Base-by-base conservation (phyloP, 2,329 filamentous ascomycete genomes). In the Alternaria triticimaculans region DNA sequence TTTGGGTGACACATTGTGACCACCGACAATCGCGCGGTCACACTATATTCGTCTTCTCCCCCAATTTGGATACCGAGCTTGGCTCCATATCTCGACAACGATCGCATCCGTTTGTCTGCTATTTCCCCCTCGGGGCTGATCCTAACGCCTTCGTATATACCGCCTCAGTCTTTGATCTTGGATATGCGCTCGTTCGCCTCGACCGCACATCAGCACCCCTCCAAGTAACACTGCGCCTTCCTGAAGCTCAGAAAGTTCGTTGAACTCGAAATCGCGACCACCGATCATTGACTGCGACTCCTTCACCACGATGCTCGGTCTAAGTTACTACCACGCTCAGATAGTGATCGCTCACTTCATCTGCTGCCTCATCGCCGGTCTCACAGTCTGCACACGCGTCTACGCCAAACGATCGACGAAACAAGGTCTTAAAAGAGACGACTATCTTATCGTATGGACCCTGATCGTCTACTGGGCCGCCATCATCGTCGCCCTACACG, bases 191-290 rank as follows among this genome's bases (percentile, higher is more conserved):
- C 2, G 2, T 41, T 3, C 37, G 37, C 4, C 1, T 18, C 5
- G 2, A 18, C 4, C 1, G 37, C 37, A 18, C 15, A 41, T 18
- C 4, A 2, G 8, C 37, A 1, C 5, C 37, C 15, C 9, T 41
- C 5, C 37, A 18, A 41, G 2, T 41, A 9, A 5, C 7, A 37
- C 4, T 1, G 33, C 33, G 33, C 30, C 4, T 37, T 15, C 28
- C 14, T 6, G 1, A 3, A 15, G 14, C 14, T 33, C 14, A 33
- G 30, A 33, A 33, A 33, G 6, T 33, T 0, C 1, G 0, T 2
- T 8, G 30, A 33, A 33, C 6, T 33, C 30, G 30, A 33, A 3
- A 15, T 8, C 3, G 14, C 30, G 30, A 33, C 14, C 3, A 33
- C 15, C 30, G 30, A 3, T 33, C 30, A 15, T 33, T 33, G 1